Evolutionary conservation across 306 rosid species (phyloP).

Genomic region (Chamaecrista fasciculata): DNA sequence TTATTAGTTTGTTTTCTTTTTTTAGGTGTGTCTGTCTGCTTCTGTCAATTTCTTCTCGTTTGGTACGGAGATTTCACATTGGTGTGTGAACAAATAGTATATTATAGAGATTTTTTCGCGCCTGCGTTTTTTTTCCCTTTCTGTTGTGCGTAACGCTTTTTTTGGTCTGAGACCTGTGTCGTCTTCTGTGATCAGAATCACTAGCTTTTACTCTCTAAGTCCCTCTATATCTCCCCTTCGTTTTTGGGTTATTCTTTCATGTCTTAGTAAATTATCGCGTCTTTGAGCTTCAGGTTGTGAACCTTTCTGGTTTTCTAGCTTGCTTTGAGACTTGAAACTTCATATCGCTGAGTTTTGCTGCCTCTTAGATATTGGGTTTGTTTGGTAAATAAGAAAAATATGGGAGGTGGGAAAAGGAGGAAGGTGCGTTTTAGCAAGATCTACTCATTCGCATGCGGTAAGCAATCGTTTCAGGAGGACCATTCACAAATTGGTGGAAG

Average conservation of each 20-base stretch:
- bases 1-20: conserved; percentile 22
- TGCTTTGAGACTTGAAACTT: conserved; percentile 9
- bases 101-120: conserved; percentile 4
- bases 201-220: neutral
- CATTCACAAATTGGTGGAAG: conserved; percentile 73
- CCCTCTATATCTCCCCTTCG: neutral
- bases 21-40: conserved; percentile 21
- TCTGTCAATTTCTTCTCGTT: conserved; percentile 19
- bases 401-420: conserved; percentile 54
- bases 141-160: conserved; percentile 19
- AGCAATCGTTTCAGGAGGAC: conserved; percentile 53
- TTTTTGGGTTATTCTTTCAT: neutral
- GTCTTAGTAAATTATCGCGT: conserved; percentile 18
- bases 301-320: conserved; percentile 29
- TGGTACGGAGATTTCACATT: conserved; percentile 37
- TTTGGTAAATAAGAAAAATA: conserved; percentile 7
- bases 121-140: neutral
- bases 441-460: conserved; percentile 76
- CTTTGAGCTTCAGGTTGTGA: conserved; percentile 28
- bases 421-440: conserved; percentile 77
- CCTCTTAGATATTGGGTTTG: conserved; percentile 20
- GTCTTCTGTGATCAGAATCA: conserved; percentile 16
- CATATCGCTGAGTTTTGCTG: neutral
- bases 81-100: neutral
- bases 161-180: conserved; percentile 31